Conservation (phyloP, 345 rosid species). For the Trapa bicornis region DNA sequence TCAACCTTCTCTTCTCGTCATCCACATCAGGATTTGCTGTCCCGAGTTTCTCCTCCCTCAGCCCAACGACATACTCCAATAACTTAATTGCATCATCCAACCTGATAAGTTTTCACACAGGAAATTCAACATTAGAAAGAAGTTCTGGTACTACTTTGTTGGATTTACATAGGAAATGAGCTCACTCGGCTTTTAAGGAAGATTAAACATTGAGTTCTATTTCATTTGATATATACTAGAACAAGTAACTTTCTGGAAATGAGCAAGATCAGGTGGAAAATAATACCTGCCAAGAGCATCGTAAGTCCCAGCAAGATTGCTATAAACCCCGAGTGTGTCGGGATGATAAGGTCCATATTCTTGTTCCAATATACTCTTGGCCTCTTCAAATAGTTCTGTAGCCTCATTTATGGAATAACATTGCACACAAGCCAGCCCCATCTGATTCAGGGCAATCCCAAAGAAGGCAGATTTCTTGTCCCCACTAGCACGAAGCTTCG, state of each 20-base stretch:
- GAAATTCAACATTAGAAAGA: background rate
- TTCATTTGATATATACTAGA: background rate
- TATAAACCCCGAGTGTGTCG: slow-evolving; percentile 80
- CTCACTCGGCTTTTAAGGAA: background rate
- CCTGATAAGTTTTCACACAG: slow-evolving; percentile 22
- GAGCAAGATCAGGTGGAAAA: slow-evolving; percentile 1
- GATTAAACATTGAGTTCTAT: background rate
- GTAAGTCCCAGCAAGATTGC: slow-evolving; percentile 90
- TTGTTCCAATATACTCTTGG: slow-evolving; percentile 59
- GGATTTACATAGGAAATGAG: background rate
- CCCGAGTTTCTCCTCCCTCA: slow-evolving; percentile 85
- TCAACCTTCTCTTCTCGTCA: slow-evolving; percentile 82
- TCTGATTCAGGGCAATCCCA: slow-evolving; percentile 83
- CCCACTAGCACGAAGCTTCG: slow-evolving; percentile 57
- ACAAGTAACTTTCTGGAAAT: background rate
- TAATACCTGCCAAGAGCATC: slow-evolving; percentile 83
- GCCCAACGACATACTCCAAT: slow-evolving; percentile 54
- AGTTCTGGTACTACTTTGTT: background rate
- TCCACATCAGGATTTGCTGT: slow-evolving; percentile 80
- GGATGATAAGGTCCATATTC: slow-evolving; percentile 75
- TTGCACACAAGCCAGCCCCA: slow-evolving; percentile 90
- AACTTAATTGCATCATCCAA: slow-evolving; percentile 73
- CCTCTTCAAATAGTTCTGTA: slow-evolving; percentile 73
- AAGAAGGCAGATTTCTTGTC: slow-evolving; percentile 78
- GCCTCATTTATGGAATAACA: slow-evolving; percentile 57